Evolutionary conservation across 306 rosid genomes (phyloP), one percentile per base, ranked within the genome.

Genomic region (Citrullus mucosospermus): DNA sequence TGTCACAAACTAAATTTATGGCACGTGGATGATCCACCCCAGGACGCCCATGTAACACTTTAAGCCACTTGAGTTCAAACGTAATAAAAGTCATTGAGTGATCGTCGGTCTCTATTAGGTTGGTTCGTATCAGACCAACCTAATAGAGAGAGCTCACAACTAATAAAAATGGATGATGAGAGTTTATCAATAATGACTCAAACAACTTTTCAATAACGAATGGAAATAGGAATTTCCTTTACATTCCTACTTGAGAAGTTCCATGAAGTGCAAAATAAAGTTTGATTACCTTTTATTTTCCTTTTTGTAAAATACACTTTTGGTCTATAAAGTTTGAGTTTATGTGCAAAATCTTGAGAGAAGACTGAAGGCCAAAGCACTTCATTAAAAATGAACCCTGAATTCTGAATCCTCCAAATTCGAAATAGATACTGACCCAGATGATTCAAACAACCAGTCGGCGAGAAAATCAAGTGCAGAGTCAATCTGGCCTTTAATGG

Each of bases 401-500:
- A 93, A 93, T 86, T 90, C 90, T 0, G 96, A 92, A 34, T 90
- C 92, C 78, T 89, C 96, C 59, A 93, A 81, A 56, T 91, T 85
- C 9, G 97, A 82, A 80, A 91, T 84, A 8, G 97, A 88, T 13
- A 91, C 97, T 6, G 90, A 88, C 58, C 96, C 97, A 78, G 89
- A 87, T 5, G 93, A 89, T 63, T 91, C 93, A 36, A 86, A 90
- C 3, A 93, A 88, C 98, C 98, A 93, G 80, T 93, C 97, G 36
- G 88, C 84, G 2, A 93, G 85, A 80, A 59, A 89, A 78, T 89
- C 97, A 30, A 93, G 62, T 1, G 98, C 98, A 57, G 80, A 81
- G 17, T 91, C 92, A 36, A 88, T 84, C 80, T 89, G 98, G 6
- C 54, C 55, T 84, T 84, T 34, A 91, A 90, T 51, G 86, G 74